phyloP scores from a whole-genome alignment of 2,329 filamentous ascomycete genomes.

The Neoarthrinium moseri region DNA sequence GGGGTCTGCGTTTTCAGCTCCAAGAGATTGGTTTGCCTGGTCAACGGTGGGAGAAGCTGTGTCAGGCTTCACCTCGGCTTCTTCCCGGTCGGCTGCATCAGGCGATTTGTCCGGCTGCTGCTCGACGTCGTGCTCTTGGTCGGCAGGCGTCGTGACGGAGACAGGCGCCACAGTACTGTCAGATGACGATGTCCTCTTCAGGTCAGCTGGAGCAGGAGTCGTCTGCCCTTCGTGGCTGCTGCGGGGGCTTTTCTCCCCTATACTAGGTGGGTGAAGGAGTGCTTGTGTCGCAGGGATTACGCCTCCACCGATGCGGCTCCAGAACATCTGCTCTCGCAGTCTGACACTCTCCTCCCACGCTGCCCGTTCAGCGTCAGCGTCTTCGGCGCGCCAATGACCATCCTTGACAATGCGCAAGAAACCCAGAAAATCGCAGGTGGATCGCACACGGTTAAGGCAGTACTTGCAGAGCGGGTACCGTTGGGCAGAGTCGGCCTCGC shows the following conservation, averaged over 20 bases:
- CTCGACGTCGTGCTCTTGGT: too few species aligned
- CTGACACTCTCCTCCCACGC: constrained; percentile 95
- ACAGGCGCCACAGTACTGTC: too few species aligned
- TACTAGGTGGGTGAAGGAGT: constrained; percentile 15
- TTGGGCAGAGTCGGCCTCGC: constrained; percentile 81
- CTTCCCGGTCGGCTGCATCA: too few species aligned
- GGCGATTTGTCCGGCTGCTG: too few species aligned
- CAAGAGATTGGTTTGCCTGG: constrained; percentile 20
- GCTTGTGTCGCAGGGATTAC: constrained; percentile 65
- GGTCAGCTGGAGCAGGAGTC: background rate
- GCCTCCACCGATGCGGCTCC: constrained; percentile 88
- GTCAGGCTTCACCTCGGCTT: too few species aligned
- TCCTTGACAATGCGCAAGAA: constrained; percentile 91
- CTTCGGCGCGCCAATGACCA: constrained; percentile 84
- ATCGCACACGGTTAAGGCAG: constrained; percentile 79
- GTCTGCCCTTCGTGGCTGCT: constrained; percentile 30
- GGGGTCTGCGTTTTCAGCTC: constrained; percentile 16
- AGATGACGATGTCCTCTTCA: too few species aligned
- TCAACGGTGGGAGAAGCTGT: too few species aligned
- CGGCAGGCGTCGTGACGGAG: too few species aligned
- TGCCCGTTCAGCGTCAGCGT: constrained; percentile 77
- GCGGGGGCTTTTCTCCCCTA: constrained; percentile 31
- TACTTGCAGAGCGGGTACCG: constrained; percentile 88
- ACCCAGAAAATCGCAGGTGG: constrained; percentile 88
- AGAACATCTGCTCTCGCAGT: constrained; percentile 93